Evolutionary conservation across 73 alveolate genomes (phyloP).

Genomic region (Paramecium pentaurelia): DNA sequence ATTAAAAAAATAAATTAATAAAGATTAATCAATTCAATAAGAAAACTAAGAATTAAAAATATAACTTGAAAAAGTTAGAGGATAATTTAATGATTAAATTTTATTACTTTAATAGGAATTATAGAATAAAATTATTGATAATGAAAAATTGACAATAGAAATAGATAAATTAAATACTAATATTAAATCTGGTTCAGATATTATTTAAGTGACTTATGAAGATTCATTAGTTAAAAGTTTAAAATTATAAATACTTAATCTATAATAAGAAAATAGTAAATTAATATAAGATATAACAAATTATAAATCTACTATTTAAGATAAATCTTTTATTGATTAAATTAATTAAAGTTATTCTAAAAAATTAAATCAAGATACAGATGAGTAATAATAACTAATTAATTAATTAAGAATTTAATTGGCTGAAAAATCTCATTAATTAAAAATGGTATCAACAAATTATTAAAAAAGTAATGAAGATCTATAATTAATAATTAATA

Average conservation of each 20-base stretch:
- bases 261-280: background rate
- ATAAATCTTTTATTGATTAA: background rate
- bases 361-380: background rate
- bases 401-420: background rate
- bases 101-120: background rate
- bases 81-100: background rate
- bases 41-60: background rate
- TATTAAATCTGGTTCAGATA: background rate
- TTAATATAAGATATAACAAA: background rate
- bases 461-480: background rate
- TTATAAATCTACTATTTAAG: background rate
- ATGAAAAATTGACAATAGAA: background rate
- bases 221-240: background rate
- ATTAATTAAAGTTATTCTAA: background rate
- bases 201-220: background rate
- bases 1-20: background rate
- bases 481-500: background rate
- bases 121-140: background rate
- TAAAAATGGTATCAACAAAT: background rate
- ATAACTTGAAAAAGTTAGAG: background rate
- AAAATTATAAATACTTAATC: background rate
- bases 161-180: background rate
- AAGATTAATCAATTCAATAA: background rate
- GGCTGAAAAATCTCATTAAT: background rate
- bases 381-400: background rate